Evolutionary conservation across 1,284 basidiomycete species (phyloP).

Genomic region (Sphagnurus paluster): DNA sequence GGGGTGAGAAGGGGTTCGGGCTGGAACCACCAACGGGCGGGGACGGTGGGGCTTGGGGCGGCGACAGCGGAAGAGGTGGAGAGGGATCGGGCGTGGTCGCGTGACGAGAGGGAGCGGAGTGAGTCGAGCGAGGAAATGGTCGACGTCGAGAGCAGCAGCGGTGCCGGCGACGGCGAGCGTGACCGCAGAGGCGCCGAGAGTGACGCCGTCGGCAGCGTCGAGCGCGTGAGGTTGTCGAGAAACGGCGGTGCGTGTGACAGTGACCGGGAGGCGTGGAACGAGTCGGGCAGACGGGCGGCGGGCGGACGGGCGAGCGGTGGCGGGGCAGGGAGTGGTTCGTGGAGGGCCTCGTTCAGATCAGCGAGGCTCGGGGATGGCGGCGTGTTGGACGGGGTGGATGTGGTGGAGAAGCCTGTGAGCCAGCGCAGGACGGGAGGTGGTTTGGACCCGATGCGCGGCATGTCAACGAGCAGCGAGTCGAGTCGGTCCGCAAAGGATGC

Average conservation of each 20-base stretch:
- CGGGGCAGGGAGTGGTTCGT: conserved; percentile 33
- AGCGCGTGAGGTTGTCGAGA: conserved; percentile 59
- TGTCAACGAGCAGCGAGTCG: conserved; percentile 17
- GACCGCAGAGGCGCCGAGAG: conserved; percentile 39
- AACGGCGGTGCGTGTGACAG: conserved; percentile 54
- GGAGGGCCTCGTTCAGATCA: conserved; percentile 41
- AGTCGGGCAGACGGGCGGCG: conserved; percentile 45
- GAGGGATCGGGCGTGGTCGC: conserved; percentile 33
- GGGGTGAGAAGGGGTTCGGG: conserved; percentile 53
- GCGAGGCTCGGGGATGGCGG: conserved; percentile 29
- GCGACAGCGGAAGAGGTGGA: conserved; percentile 23
- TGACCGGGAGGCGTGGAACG: conserved; percentile 32
- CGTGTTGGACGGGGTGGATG: conserved; percentile 22
- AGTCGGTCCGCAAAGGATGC: conserved; percentile 18
- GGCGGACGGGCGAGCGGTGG: conserved; percentile 39
- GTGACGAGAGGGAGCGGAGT: conserved; percentile 53
- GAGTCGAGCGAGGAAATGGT: conserved; percentile 59
- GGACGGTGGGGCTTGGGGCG: conserved; percentile 18
- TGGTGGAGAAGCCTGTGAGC: conserved; percentile 33
- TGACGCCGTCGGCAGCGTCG: conserved; percentile 65
- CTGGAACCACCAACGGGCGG: conserved; percentile 55
- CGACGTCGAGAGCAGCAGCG: conserved; percentile 37
- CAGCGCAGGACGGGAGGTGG: conserved; percentile 53
- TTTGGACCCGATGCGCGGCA: conserved; percentile 14
- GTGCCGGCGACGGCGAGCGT: conserved; percentile 33